A percentile compares a stretch with the other conserved stretches of the same genome.
Conservation (phyloP, 202 grass and related monocot species). For the Alloteropsis angusta region DNA sequence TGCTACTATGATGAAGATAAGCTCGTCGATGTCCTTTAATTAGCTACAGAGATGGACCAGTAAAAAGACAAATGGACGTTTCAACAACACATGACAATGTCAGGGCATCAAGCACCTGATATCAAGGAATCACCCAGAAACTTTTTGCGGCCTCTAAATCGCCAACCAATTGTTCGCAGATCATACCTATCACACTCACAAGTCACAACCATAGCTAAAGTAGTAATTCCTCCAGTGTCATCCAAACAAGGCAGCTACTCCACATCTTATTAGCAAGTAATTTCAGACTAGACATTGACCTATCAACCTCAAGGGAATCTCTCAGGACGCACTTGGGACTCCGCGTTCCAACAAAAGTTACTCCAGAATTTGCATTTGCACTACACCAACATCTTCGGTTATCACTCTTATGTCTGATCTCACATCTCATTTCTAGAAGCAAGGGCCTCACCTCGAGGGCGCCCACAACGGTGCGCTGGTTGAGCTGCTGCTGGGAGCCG, state of each 20-base stretch:
- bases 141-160: neutral
- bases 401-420: neutral
- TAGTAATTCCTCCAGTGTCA: neutral
- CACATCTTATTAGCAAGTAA: neutral
- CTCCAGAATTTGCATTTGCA: neutral
- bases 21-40: neutral
- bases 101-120: neutral
- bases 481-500: slow-evolving; percentile 75
- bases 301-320: neutral
- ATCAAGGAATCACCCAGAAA: neutral
- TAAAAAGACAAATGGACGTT: neutral
- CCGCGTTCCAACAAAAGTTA: neutral
- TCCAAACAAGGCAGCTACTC: neutral
- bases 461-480: slow-evolving; percentile 71
- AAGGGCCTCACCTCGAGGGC: slow-evolving; percentile 67
- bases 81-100: neutral
- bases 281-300: neutral
- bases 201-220: neutral
- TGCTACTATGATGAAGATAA: no score
- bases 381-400: neutral
- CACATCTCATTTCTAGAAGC: neutral
- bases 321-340: neutral
- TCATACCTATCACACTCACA: neutral
- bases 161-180: no score
- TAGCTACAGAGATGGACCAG: neutral